Evolutionary conservation across 495 filamentous ascomycete species (phyloP), one percentile per base, ranked within the genome.

Genomic region (Xylaria intraflava): DNA sequence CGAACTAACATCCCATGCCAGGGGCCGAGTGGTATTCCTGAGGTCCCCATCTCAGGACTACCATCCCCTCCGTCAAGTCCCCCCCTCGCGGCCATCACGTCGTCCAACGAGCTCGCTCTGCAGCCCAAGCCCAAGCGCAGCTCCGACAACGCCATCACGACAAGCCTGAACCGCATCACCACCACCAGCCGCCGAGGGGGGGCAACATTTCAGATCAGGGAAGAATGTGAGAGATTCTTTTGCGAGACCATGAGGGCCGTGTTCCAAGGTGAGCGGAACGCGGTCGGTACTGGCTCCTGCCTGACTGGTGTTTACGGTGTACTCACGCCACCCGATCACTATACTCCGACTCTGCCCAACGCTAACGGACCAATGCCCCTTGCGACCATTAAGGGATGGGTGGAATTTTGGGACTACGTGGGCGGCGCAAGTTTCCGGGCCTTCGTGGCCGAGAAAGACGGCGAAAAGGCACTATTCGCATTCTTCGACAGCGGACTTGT

Each of bases 161-260:
- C 22, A 27, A 51, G 43, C 40, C 23, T 46, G 1, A 45, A 51
- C 53, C 53, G 53, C 53, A 55, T 36, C 53, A 64, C 62, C 58
- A 70, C 66, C 59, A 70, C 62, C 40, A 66, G 73, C 68, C 74
- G 82, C 66, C 81, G 80, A 80, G 85, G 83, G 86, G 90, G 89
- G 87, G 90, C 90, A 82, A 81, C 86, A 85, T 83, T 89, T 73
- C 83, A 82, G 76, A 95, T 96, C 79, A 87, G 85, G 89, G 91
- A 83, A 89, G 89, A 95, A 88, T 94, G 91, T 96, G 91, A 95
- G 90, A 96, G 91, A 75, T 91, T 96, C 81, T 93, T 96, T 80
- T 96, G 91, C 79, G 88, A 90, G 82, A 87, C 81, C 76, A 82
- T 96, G 85, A 84, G 78, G 71, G 72, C 83, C 74, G 88, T 87